These are phyloP conservation scores for Phyllosticta citrichinensis DNA, from an alignment of 2,329 filamentous ascomycete genomes.

Conservation along the genomic window DNA sequence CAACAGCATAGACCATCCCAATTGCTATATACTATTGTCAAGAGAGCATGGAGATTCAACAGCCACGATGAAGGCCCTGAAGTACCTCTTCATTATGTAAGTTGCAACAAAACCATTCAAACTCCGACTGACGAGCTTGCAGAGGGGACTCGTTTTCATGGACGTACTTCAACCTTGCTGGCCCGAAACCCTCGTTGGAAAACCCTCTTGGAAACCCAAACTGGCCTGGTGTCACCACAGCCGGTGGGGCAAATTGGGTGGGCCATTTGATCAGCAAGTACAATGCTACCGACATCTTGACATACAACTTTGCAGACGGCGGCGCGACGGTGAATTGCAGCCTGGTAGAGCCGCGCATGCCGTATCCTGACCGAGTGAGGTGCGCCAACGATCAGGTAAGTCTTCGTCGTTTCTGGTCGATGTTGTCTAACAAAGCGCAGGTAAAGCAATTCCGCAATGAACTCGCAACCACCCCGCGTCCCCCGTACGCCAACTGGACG, in stretches of 20 bases:
- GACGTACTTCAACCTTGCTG: slow-evolving; percentile 15
- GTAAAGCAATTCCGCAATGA: slow-evolving; percentile 14
- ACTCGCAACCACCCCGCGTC: slow-evolving; percentile 9
- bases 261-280: slow-evolving; percentile 14
- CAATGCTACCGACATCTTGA: slow-evolving; percentile 12
- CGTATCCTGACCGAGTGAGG: not conserved
- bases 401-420: not conserved
- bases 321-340: slow-evolving; percentile 16
- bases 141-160: slow-evolving; percentile 17
- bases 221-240: slow-evolving; percentile 14
- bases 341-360: slow-evolving; percentile 13
- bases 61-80: not conserved
- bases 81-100: not conserved
- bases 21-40: not conserved
- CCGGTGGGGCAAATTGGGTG: slow-evolving; percentile 16
- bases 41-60: not conserved
- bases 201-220: slow-evolving; percentile 17
- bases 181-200: slow-evolving; percentile 13
- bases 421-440: not conserved
- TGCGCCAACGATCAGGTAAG: not conserved
- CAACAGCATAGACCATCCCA: not conserved
- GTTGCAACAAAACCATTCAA: not conserved
- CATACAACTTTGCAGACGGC: slow-evolving; percentile 16
- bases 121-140: not conserved
- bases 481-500: slow-evolving; percentile 13